Evolutionary conservation across 192 early-diverging fungal species (phyloP), one percentile per base, ranked within the genome.

Genomic region (Chytriomyces hyalinus): DNA sequence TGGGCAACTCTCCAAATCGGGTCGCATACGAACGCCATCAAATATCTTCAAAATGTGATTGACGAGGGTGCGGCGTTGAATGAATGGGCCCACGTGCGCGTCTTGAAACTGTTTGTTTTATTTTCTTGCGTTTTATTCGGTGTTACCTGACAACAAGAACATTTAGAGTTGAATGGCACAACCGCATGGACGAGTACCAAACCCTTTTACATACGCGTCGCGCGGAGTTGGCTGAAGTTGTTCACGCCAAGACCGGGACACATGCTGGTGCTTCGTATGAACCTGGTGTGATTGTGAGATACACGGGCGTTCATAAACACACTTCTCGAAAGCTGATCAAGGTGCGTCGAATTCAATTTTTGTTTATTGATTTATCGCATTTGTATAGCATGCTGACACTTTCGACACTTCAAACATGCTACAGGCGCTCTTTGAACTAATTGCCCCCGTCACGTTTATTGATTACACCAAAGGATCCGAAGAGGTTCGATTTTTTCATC

Each of bases 391-490:
- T 75, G 22, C 36, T 49, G 0, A 43, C 36, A 36, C 36, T 0
- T 36, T 36, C 36, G 36, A 36, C 4, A 2, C 36, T 36, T 36
- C 36, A 36, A 36, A 36, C 4, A 36, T 36, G 36, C 36, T 36
- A 4, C 50, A 81, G 81, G 65, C 59, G 20, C 47, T 84, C 9
- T 84, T 84, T 76, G 79, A 78, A 44, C 65, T 81, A 49, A 53
- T 84, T 61, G 79, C 80, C 5, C 79, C 83, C 8, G 83, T 84
- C 9, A 61, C 65, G 5, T 84, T 65, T 61, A 60, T 84, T 13
- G 83, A 84, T 43, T 62, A 74, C 47, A 46, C 66, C 17, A 75
- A 63, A 49, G 66, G 22, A 26, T 7, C 62, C 24, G 77, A 62
- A 11, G 43, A 70, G 20, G 70, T 24, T 47, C 5, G 10, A 28